These are phyloP conservation scores for Aspergillus ruber DNA, from an alignment of 2,329 filamentous ascomycete species.

Conservation along the genomic window DNA sequence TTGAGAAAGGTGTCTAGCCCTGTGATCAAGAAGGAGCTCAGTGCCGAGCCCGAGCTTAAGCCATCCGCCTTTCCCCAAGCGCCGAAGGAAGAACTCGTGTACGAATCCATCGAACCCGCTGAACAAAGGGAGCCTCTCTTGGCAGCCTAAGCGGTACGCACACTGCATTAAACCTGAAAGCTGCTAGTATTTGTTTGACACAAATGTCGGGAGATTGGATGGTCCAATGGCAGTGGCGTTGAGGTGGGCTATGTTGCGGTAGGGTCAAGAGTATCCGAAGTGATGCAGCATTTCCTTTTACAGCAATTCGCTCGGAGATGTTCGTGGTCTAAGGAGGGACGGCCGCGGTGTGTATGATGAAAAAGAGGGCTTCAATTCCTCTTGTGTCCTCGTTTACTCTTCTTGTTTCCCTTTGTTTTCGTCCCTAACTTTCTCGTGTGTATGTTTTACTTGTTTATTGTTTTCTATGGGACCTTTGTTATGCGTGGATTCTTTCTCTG, in stretches of 20 bases:
- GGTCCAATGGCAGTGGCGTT: not conserved
- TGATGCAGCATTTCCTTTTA: no score
- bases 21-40: conserved; percentile 25
- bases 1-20: conserved; percentile 20
- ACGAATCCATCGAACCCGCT: conserved; percentile 24
- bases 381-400: not conserved
- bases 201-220: not conserved
- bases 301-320: not conserved
- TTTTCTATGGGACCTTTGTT: not conserved
- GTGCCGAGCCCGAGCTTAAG: conserved; percentile 34
- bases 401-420: not conserved
- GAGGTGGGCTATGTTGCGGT: no score
- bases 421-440: not conserved
- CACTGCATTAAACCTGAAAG: not conserved
- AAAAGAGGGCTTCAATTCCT: not conserved
- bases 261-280: no score
- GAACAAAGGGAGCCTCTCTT: conserved; percentile 29
- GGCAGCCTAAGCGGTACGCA: conserved; percentile 17
- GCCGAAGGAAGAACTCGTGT: conserved; percentile 34
- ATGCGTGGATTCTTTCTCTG: not conserved
- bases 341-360: not conserved
- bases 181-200: not conserved
- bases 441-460: not conserved
- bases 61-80: conserved; percentile 47
- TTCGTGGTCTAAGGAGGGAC: not conserved